A percentile compares a stretch with the other conserved stretches of the same genome.
phyloP scores from a whole-genome alignment of 768 basidiomycete species.

The Boletus rubroflammeus region DNA sequence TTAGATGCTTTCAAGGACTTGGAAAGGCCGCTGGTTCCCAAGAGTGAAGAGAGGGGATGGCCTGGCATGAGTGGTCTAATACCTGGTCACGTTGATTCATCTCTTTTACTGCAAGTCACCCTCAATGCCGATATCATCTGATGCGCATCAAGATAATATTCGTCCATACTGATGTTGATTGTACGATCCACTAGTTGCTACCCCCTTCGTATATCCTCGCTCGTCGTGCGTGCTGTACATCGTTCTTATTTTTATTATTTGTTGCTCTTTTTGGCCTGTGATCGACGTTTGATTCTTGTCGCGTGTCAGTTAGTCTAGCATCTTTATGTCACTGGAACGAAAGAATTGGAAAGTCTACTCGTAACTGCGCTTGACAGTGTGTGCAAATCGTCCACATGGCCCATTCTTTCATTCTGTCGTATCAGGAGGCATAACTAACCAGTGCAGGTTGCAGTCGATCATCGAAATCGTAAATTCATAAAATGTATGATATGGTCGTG shows the following conservation, averaged over 20 bases:
- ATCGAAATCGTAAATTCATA: not conserved
- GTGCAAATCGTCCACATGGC: no score
- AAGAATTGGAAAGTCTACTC: not conserved
- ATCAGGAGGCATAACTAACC: no score
- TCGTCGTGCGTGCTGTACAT: not conserved
- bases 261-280: no score
- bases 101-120: conserved; percentile 12
- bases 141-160: conserved; percentile 17
- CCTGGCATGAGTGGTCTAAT: conserved; percentile 28
- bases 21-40: conserved; percentile 18
- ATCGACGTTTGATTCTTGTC: not conserved
- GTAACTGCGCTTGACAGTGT: no score
- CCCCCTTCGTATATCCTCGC: not conserved
- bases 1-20: conserved; percentile 31
- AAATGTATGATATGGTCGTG: no score
- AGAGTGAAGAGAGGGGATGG: conserved; percentile 33
- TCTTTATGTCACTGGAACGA: not conserved
- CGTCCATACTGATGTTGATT: conserved; percentile 21
- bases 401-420: not conserved
- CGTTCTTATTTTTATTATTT: not conserved
- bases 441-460: not conserved
- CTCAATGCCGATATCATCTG: conserved; percentile 20
- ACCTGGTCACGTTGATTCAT: conserved; percentile 3
- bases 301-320: not conserved
- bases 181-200: not conserved